Evolutionary conservation across 2,329 filamentous ascomycete genomes (phyloP), one percentile per base, ranked within the genome.

Genomic region (Fusarium protoensiforme): DNA sequence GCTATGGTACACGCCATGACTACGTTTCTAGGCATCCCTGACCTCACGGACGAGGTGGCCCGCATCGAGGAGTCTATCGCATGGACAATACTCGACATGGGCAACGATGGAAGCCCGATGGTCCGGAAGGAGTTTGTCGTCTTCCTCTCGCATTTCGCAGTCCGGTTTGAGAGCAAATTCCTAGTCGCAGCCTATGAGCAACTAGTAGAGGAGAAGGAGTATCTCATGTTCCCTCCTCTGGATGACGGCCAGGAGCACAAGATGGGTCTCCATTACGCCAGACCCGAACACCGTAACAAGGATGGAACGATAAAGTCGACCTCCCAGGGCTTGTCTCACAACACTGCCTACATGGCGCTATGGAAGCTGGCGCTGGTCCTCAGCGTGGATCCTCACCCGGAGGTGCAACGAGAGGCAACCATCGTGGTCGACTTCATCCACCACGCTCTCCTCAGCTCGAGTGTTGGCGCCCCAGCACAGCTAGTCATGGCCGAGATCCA

Each of bases 361-460:
- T 99, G 96, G 96, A 96, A 97, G 81, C 94, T 98, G 78, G 88
- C 97, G 48, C 86, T 98, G 67, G 94, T 97, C 71, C 88, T 98
- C 81, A 96, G 94, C 51, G 94, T 97, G 20, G 96, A 99, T 79
- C 96, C 96, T 43, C 95, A 98, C 79, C 95, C 96, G 2, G 96
- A 98, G 79, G 94, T 98, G 36, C 93, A 97, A 71, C 89, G 92
- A 73, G 93, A 96, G 80, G 96, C 95, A 11, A 92, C 91, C 7
- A 87, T 92, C n/a, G 91, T 98, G 51, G 90, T 97, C 33, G 96
- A 99, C 81, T 94, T 93, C 77, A 88, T 98, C 29, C 92, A 98
- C 78, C 88, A 93, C 59, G 89, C 91, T 0, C 86, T 99, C 14
- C 84, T 98, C 7, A 89, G 92, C 59, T 98, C 96, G 0, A 89